Evolutionary conservation across 768 basidiomycete genomes (phyloP).

Genomic region (Russula emetica): DNA sequence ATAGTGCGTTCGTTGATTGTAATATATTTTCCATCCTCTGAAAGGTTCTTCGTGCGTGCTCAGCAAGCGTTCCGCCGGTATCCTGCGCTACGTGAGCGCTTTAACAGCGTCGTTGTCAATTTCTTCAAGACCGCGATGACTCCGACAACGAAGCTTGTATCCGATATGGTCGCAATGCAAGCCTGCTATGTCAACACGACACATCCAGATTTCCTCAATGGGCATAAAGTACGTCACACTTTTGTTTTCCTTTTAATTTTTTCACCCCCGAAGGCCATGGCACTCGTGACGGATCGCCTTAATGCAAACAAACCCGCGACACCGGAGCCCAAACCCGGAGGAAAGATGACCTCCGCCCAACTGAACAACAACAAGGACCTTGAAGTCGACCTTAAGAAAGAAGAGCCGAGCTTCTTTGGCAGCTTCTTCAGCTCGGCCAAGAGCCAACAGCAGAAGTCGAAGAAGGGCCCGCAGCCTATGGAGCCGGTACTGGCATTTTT

Average conservation of each 20-base stretch:
- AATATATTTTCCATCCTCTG: background rate
- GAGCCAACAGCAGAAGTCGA: conserved; percentile 47
- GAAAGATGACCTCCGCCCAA: conserved; percentile 54
- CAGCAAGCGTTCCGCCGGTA: conserved; percentile 96
- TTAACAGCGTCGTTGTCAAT: conserved; percentile 92
- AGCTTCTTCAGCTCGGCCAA: conserved; percentile 84
- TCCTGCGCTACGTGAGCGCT: conserved; percentile 93
- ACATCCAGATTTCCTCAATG: conserved; percentile 96
- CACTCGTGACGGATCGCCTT: conserved; percentile 77
- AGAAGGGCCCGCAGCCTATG: conserved; percentile 54
- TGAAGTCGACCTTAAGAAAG: conserved; percentile 84
- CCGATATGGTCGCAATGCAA: conserved; percentile 97
- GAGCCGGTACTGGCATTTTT: conserved; percentile 44
- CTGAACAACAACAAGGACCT: conserved; percentile 94
- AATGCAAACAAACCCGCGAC: conserved; percentile 74
- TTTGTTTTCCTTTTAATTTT: conserved; percentile 3
- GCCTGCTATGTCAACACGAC: conserved; percentile 99
- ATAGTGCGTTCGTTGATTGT: conserved; percentile 52
- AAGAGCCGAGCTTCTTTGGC: conserved; percentile 89
- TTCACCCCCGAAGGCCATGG: conserved; percentile 60
- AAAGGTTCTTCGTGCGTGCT: conserved; percentile 3
- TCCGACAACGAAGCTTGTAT: conserved; percentile 92
- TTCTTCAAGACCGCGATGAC: conserved; percentile 94
- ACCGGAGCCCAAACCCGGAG: conserved; percentile 66
- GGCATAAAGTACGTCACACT: conserved; percentile 62